A percentile compares a stretch with the other conserved stretches of the same genome.
Evolutionary conservation across 139 green algal genomes (phyloP).

Genomic region (Picochlorum costavermella): DNA sequence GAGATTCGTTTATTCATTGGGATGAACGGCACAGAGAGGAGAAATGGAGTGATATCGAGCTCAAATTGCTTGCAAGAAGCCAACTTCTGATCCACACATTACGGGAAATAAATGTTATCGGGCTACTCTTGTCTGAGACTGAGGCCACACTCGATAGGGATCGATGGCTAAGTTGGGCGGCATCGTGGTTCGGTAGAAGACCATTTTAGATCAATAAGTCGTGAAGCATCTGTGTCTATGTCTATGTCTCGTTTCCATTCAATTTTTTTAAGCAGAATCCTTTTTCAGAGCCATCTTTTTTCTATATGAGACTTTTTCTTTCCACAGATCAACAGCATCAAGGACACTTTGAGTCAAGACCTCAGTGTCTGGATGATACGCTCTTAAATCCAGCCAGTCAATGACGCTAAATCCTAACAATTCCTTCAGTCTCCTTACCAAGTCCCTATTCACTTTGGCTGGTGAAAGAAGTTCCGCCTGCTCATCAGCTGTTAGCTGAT

Average conservation of each 20-base stretch:
- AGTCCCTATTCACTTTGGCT: not conserved
- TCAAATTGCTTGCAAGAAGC: constrained; percentile 3
- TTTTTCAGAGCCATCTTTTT: not conserved
- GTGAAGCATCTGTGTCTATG: no score
- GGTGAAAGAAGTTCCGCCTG: not conserved
- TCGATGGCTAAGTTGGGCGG: not conserved
- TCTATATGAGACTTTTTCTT: constrained; percentile 4
- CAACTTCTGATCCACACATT: constrained; percentile 1
- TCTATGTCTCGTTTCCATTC: no score
- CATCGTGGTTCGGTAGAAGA: constrained; percentile 5
- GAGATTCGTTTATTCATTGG: constrained; percentile 1
- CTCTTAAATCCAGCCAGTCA: constrained; percentile 6
- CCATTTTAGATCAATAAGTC: not conserved
- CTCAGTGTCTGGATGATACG: constrained; percentile 8
- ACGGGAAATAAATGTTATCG: not conserved
- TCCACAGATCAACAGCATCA: constrained; percentile 4
- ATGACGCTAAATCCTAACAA: constrained; percentile 1
- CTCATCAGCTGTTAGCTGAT: not conserved
- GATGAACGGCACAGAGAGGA: not conserved
- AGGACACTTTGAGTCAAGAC: not conserved
- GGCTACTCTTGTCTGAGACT: not conserved
- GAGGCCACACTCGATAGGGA: constrained; percentile 7
- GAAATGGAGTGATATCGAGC: not conserved
- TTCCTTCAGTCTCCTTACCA: not conserved
- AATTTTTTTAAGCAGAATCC: not conserved